phyloP scores from a whole-genome alignment of 495 filamentous ascomycete genomes.

The Apodospora peruviana region DNA sequence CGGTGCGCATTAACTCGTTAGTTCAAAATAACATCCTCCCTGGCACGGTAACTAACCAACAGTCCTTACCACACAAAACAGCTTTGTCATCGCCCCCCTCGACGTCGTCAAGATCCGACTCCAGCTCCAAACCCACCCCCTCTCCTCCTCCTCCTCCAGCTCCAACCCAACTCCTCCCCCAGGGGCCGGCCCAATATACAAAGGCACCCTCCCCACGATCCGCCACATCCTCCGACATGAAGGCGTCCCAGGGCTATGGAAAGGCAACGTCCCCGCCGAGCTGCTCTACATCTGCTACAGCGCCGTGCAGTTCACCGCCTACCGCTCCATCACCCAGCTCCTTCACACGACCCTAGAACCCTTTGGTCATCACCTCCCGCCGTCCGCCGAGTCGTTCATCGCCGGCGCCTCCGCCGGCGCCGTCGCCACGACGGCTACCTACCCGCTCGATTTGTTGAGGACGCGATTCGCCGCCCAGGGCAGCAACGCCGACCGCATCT shows the following conservation, averaged over 20 bases:
- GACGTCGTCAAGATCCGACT: constrained; percentile 97
- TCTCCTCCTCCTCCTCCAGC: constrained; percentile 58
- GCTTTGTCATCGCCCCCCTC: constrained; percentile 86
- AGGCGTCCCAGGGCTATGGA: constrained; percentile 87
- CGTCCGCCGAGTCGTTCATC: constrained; percentile 64
- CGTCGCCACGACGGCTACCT: constrained; percentile 74
- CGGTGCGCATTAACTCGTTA: constrained; percentile 49
- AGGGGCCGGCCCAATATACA: constrained; percentile 60
- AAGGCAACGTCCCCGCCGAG: constrained; percentile 95
- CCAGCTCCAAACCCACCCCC: constrained; percentile 80
- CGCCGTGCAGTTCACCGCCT: constrained; percentile 84
- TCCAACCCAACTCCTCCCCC: constrained; percentile 22
- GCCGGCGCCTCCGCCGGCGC: constrained; percentile 77
- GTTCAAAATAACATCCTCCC: not conserved
- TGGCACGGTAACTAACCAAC: not conserved
- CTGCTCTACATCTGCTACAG: constrained; percentile 87
- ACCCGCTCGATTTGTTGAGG: constrained; percentile 88
- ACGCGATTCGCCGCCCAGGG: constrained; percentile 96
- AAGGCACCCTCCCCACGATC: constrained; percentile 74
- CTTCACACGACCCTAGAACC: constrained; percentile 42
- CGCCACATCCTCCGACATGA: constrained; percentile 69
- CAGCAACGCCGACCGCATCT: constrained; percentile 72
- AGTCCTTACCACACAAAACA: constrained; percentile 19
- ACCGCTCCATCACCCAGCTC: constrained; percentile 62
- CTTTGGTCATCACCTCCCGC: no score